phyloP scores from a whole-genome alignment of 108 stramenopile genomes.

The Skeletonema marinoi region DNA sequence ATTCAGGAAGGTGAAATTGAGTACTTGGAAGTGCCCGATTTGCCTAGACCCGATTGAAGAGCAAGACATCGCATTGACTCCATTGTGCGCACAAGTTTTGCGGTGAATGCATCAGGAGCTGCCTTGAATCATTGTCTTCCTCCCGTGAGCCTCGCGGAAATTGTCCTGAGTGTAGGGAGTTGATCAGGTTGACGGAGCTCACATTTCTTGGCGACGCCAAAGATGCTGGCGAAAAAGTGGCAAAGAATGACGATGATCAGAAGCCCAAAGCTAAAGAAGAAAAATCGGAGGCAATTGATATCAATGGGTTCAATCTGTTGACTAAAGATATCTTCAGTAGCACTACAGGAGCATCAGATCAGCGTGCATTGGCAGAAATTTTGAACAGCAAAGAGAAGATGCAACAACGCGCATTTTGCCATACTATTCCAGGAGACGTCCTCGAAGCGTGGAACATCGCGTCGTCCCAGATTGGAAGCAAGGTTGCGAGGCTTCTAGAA shows the following conservation, averaged over 20 bases:
- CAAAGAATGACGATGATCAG: slow-evolving; percentile 4
- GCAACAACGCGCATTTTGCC: slow-evolving; percentile 2
- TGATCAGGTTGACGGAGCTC: slow-evolving; percentile 5
- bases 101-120: slow-evolving; percentile 20
- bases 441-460: slow-evolving; percentile 1
- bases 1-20: slow-evolving; percentile 28
- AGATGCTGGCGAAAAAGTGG: slow-evolving; percentile 2
- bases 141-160: slow-evolving; percentile 17
- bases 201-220: slow-evolving; percentile 26
- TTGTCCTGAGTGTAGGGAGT: slow-evolving; percentile 17
- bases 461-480: neutral
- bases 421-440: slow-evolving; percentile 6
- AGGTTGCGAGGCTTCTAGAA: slow-evolving; percentile 17
- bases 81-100: slow-evolving; percentile 39
- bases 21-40: slow-evolving; percentile 24
- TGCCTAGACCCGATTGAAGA: slow-evolving; percentile 22
- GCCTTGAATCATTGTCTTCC: slow-evolving; percentile 5
- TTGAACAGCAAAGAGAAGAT: neutral
- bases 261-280: neutral
- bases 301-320: slow-evolving; percentile 22
- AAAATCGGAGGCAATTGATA: slow-evolving; percentile 4
- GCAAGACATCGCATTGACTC: slow-evolving; percentile 30
- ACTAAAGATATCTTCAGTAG: slow-evolving; percentile 1
- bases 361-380: neutral
- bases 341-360: slow-evolving; percentile 10